These are phyloP conservation scores for Backusella mclennaniae DNA, from an alignment of 192 early-diverging fungal species.

Conservation along the genomic window DNA sequence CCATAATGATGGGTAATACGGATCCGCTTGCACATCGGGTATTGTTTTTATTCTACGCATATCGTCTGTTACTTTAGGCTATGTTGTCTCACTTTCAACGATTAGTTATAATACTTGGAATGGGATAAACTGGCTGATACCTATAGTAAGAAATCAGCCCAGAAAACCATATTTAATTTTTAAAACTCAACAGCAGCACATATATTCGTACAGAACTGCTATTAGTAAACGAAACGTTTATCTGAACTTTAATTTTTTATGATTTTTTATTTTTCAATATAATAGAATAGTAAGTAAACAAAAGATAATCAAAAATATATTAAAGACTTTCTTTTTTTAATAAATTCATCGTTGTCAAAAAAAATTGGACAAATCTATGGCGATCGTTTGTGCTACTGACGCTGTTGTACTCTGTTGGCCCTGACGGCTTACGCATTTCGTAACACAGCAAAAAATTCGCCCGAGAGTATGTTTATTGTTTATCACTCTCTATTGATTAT, in stretches of 20 bases:
- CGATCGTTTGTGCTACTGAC: not conserved
- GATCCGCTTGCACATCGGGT: not conserved
- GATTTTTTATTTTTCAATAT: not conserved
- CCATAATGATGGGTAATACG: not conserved
- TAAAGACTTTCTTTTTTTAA: not conserved
- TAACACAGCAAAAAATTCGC: not conserved
- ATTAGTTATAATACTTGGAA: not conserved
- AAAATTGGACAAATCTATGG: not conserved
- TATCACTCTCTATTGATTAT: not conserved
- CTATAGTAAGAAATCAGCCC: not conserved
- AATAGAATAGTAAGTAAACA: not conserved
- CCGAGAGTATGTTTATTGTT: not conserved
- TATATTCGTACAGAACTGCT: not conserved
- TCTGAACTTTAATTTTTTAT: not conserved
- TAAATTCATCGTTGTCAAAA: not conserved
- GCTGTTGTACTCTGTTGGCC: slow-evolving; percentile 1
- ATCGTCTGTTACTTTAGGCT: not conserved
- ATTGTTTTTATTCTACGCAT: not conserved
- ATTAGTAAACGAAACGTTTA: not conserved
- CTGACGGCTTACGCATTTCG: not conserved
- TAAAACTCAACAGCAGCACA: not conserved
- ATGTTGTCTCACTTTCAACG: not conserved
- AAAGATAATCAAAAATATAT: not conserved
- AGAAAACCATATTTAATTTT: not conserved
- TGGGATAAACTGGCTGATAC: not conserved